phyloP scores from a whole-genome alignment of 805 yeast species.

The Kodamaea lidongshanica region DNA sequence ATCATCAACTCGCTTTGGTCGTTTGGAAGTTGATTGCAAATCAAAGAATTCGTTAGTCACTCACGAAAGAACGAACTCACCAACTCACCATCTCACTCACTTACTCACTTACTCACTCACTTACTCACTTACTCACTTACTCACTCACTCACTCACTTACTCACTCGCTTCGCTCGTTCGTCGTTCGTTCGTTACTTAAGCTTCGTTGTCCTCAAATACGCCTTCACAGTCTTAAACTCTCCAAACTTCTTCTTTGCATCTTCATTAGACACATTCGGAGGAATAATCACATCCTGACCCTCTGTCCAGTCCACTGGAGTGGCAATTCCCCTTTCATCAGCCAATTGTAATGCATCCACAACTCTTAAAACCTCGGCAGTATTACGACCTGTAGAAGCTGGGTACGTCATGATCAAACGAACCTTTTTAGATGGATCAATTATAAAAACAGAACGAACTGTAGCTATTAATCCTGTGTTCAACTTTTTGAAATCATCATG shows the following conservation, averaged over 20 bases:
- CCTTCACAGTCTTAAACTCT: constrained; percentile 53
- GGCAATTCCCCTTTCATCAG: constrained; percentile 55
- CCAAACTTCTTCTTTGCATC: constrained; percentile 59
- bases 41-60: too few relatives aligned
- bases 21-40: too few relatives aligned
- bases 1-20: too few relatives aligned
- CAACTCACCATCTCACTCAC: too few relatives aligned
- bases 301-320: constrained; percentile 72
- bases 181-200: too few relatives aligned
- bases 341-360: constrained; percentile 61
- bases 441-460: constrained; percentile 66
- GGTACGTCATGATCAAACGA: constrained; percentile 59
- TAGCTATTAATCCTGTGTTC: constrained; percentile 57
- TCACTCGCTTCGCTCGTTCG: too few relatives aligned
- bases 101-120: too few relatives aligned
- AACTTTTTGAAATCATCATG: constrained; percentile 62
- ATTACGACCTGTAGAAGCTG: constrained; percentile 72
- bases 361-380: constrained; percentile 69
- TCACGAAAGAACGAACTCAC: too few relatives aligned
- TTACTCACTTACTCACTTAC: too few relatives aligned
- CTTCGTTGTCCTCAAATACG: constrained; percentile 56
- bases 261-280: constrained; percentile 55
- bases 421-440: constrained; percentile 63
- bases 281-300: constrained; percentile 70
- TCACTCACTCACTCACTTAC: too few relatives aligned